Conservation (phyloP, 2,329 filamentous ascomycete genomes). For the Lasiodiplodia citricola region DNA sequence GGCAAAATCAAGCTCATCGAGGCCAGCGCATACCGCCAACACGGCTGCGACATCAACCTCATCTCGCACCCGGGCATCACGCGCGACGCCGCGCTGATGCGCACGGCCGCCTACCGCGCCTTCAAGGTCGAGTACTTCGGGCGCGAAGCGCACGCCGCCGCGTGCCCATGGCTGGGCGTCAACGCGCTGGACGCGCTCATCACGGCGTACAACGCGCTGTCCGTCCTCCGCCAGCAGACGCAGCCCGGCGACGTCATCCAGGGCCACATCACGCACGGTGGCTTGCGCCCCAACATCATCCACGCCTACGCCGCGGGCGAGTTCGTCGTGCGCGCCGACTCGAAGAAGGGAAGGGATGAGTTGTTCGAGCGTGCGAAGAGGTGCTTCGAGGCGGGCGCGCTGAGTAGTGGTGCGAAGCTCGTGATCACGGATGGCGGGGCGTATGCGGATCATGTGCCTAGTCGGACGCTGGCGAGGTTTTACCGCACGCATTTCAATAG, state of each 20-base stretch:
- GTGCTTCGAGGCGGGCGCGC: slow-evolving; percentile 56
- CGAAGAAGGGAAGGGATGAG: slow-evolving; percentile 35
- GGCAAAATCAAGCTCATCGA: slow-evolving; percentile 54
- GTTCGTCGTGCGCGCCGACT: slow-evolving; percentile 45
- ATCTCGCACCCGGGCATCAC: slow-evolving; percentile 42
- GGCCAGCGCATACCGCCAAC: slow-evolving; percentile 49
- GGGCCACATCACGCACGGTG: slow-evolving; percentile 38
- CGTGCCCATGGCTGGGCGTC: slow-evolving; percentile 38
- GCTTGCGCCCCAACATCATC: slow-evolving; percentile 45
- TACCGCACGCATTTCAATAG: slow-evolving; percentile 35
- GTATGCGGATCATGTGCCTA: slow-evolving; percentile 63
- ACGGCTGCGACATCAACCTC: slow-evolving; percentile 34
- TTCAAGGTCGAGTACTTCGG: slow-evolving; percentile 59
- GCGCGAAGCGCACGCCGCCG: slow-evolving; percentile 45
- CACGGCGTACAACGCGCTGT: slow-evolving; percentile 34
- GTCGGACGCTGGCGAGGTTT: slow-evolving; percentile 50
- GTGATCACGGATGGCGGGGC: slow-evolving; percentile 49
- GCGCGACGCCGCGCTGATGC: slow-evolving; percentile 54
- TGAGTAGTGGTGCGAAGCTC: slow-evolving; percentile 57
- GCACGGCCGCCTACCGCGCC: slow-evolving; percentile 58
- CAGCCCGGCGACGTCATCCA: slow-evolving; percentile 48
- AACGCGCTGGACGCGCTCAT: slow-evolving; percentile 42
- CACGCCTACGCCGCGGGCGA: slow-evolving; percentile 46
- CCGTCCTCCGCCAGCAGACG: slow-evolving; percentile 47
- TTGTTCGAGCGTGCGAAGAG: slow-evolving; percentile 39